These are phyloP conservation scores for Fusarium sp. DNA, from an alignment of 2,329 filamentous ascomycete genomes.

Conservation along the genomic window DNA sequence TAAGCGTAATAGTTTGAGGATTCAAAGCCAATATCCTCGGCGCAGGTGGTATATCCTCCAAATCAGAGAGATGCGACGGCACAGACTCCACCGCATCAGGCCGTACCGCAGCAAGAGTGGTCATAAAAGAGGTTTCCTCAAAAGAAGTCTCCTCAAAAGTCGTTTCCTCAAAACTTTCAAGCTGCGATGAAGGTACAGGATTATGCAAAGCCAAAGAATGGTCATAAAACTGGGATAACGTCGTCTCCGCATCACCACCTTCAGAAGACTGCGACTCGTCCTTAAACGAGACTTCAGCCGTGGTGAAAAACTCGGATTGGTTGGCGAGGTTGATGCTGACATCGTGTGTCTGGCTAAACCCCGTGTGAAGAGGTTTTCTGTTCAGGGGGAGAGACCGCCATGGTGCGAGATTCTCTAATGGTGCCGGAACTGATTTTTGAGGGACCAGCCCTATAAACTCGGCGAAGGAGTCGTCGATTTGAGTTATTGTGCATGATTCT, in stretches of 20 bases:
- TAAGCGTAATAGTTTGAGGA: conserved; percentile 85
- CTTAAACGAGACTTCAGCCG: conserved; percentile 55
- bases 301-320: conserved; percentile 62
- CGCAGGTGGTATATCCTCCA: conserved; percentile 78
- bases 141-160: conserved; percentile 43
- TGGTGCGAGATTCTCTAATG: conserved; percentile 54
- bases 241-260: conserved; percentile 53
- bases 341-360: conserved; percentile 64
- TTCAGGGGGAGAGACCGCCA: conserved; percentile 69
- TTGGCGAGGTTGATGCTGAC: conserved; percentile 51
- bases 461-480: conserved; percentile 46
- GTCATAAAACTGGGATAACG: conserved; percentile 77
- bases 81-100: conserved; percentile 40
- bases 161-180: conserved; percentile 52
- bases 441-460: conserved; percentile 44
- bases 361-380: conserved; percentile 61
- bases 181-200: conserved; percentile 72
- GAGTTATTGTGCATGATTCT: conserved; percentile 49
- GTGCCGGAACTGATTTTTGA: not conserved
- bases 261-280: conserved; percentile 39
- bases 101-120: conserved; percentile 51
- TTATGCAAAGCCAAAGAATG: conserved; percentile 81
- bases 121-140: conserved; percentile 55
- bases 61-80: conserved; percentile 60
- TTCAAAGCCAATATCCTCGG: conserved; percentile 72